Evolutionary conservation across 257 asterid genomes (phyloP), one percentile per base, ranked within the genome.

Genomic region (Paraleonurus japonicus): DNA sequence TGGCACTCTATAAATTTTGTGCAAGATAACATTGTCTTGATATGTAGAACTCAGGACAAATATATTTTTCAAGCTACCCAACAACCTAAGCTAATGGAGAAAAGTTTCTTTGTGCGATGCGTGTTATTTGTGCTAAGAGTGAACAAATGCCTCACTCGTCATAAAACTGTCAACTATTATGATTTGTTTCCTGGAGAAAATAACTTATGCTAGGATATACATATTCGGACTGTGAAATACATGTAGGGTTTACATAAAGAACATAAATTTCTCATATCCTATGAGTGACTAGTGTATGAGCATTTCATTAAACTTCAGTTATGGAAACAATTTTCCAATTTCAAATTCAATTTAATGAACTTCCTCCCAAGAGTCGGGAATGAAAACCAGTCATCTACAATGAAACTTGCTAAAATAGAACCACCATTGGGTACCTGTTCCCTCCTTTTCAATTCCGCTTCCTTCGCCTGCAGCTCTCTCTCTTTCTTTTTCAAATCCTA

Each of bases 401-500:
- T 23, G 11, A 39, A 68, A 43, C 67, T 28, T 66, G 68, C 68
- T 66, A 39, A 30, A 57, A 35, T 61, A 61, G 39, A n/a, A 37
- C 59, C 26, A 35, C 45, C 33, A 50, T 45, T 8, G 53, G 20
- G 60, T 78, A 95, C 99, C 97, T 92, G 94, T 84, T 95, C 98
- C 81, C 99, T 84, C 82, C 85, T 81, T 77, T 80, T 88, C 73
- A 93, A 78, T 65, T 93, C 98, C 69, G 96, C 86, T 83, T 93
- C 97, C 83, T 84, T 93, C n/a, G 97, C 93, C 83, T 88, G 92
- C 73, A 95, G 87, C 71, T 87, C 94, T 81, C 87, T 87, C 80
- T 92, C 99, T 79, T 89, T 95, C 88, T 89, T 88, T 84, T 77
- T 89, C 76, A 87, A 81, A 84, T 89, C 96, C 97, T 89, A 69